phyloP scores from a whole-genome alignment of 225 moss, liverwort and hornwort species.

The Anthoceros angustus region DNA sequence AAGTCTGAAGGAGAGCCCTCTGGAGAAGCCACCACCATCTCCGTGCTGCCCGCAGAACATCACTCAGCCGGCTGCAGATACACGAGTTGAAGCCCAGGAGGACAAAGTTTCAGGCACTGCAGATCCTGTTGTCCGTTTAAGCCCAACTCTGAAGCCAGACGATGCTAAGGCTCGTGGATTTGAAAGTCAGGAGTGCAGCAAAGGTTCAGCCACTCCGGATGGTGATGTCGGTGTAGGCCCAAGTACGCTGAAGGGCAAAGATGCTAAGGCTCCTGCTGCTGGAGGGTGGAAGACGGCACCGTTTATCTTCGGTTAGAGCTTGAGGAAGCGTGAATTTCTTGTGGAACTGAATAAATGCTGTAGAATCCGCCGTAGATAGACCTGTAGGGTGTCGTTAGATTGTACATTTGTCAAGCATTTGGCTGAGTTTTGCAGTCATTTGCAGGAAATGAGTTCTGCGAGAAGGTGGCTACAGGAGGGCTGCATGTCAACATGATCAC shows the following conservation, averaged over 20 bases:
- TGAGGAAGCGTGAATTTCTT: neutral
- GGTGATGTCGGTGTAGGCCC: neutral
- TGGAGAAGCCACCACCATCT: no score
- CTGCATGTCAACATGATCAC: slow-evolving; percentile 39
- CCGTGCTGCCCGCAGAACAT: no score
- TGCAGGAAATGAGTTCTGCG: slow-evolving; percentile 42
- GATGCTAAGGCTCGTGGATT: no score
- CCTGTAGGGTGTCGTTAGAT: neutral
- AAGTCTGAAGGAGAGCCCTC: no score
- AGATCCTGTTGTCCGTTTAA: no score
- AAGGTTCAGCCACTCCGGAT: neutral
- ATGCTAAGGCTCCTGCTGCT: neutral
- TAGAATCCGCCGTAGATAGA: neutral
- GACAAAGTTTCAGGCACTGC: no score
- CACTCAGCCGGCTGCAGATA: no score
- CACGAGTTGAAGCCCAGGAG: no score
- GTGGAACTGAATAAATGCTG: neutral
- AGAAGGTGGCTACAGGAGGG: slow-evolving; percentile 41
- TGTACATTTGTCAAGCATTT: neutral
- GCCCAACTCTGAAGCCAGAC: no score
- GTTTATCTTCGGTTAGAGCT: slow-evolving; percentile 22
- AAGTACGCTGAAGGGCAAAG: neutral
- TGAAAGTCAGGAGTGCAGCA: neutral
- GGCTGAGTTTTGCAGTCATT: neutral
- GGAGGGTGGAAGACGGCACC: slow-evolving; percentile 17